Evolutionary conservation across 306 rosid species (phyloP).

Genomic region (Cicer judaicum): DNA sequence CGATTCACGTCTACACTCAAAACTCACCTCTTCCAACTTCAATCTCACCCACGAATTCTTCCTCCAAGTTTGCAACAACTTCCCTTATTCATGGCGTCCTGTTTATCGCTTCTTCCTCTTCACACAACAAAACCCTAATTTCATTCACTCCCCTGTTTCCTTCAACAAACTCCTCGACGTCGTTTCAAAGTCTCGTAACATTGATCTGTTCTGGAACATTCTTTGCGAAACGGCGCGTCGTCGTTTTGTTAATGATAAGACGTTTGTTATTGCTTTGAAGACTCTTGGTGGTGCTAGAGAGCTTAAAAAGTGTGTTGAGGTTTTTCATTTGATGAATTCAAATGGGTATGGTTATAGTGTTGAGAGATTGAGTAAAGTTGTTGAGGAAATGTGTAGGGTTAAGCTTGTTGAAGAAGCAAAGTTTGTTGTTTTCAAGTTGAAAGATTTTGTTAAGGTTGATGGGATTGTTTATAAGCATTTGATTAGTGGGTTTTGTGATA

Average conservation of each 20-base stretch:
- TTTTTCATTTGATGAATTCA: constrained; percentile 72
- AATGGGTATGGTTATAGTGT: constrained; percentile 58
- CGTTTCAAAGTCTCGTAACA: constrained; percentile 57
- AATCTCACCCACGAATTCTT: constrained; percentile 81
- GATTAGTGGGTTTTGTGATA: constrained; percentile 70
- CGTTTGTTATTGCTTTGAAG: constrained; percentile 57
- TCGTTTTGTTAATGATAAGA: constrained; percentile 54
- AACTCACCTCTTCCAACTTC: constrained; percentile 61
- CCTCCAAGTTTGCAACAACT: constrained; percentile 85
- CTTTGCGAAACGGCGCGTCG: constrained; percentile 58
- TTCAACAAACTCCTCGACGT: constrained; percentile 64
- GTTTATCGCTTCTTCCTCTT: constrained; percentile 65
- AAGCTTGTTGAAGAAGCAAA: constrained; percentile 75
- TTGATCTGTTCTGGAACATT: constrained; percentile 70
- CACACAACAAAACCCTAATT: constrained; percentile 48
- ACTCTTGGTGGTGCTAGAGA: constrained; percentile 67
- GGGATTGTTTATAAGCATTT: constrained; percentile 59
- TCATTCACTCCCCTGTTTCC: constrained; percentile 66
- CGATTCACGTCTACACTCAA: constrained; percentile 64
- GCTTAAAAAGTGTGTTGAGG: constrained; percentile 72
- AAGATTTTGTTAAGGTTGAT: constrained; percentile 58
- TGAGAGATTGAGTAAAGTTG: constrained; percentile 59
- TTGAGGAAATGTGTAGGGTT: constrained; percentile 58
- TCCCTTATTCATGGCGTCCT: constrained; percentile 85
- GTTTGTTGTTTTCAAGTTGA: constrained; percentile 64